Evolutionary conservation across 345 rosid genomes (phyloP).

Genomic region (Salix dunnii): DNA sequence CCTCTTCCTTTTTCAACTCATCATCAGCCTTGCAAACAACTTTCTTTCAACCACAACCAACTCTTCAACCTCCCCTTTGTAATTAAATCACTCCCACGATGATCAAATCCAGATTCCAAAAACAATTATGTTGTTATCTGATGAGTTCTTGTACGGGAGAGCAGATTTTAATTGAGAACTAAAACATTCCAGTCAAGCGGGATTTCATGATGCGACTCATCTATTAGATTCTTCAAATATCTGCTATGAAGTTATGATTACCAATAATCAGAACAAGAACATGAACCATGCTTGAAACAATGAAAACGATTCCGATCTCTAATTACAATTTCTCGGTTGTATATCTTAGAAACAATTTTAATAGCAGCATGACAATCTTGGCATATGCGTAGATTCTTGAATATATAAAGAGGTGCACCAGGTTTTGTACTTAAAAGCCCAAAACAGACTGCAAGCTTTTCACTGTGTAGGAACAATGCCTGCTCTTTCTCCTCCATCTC

Average conservation of each 20-base stretch:
- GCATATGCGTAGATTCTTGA: constrained; percentile 78
- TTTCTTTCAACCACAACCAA: too few species aligned
- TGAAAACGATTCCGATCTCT: constrained; percentile 89
- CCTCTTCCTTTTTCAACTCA: too few species aligned
- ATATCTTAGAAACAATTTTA: constrained; percentile 53
- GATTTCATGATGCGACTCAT: not conserved
- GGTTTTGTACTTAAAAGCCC: constrained; percentile 65
- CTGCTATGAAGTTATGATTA: constrained; percentile 24
- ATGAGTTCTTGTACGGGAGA: too few species aligned
- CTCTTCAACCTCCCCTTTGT: too few species aligned
- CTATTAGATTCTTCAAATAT: not conserved
- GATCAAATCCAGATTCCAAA: too few species aligned
- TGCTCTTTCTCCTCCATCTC: constrained; percentile 72
- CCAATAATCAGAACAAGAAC: constrained; percentile 84
- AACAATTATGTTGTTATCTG: too few species aligned
- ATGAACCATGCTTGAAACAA: constrained; percentile 58
- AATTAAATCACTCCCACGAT: too few species aligned
- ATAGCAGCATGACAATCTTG: constrained; percentile 76
- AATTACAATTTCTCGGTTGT: constrained; percentile 54
- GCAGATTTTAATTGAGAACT: not conserved
- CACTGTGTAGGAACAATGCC: constrained; percentile 68
- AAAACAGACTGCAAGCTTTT: constrained; percentile 74
- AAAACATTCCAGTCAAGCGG: not conserved
- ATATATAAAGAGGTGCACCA: constrained; percentile 43
- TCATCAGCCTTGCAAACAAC: too few species aligned